Evolutionary conservation across 768 basidiomycete species (phyloP).

Genomic region (Cantharellus cinnabarinus): DNA sequence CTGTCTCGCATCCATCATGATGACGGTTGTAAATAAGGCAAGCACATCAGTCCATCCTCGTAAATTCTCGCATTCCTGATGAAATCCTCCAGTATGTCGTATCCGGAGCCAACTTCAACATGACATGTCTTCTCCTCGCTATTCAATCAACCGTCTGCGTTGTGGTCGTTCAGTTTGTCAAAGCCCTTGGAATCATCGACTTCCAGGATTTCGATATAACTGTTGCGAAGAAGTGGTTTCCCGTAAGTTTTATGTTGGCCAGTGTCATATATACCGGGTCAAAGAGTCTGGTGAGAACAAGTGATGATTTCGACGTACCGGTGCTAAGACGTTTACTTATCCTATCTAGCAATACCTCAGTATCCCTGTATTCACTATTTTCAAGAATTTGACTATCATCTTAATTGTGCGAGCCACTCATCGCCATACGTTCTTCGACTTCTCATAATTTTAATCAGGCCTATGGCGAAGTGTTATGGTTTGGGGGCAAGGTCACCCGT

Average conservation of each 20-base stretch:
- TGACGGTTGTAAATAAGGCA: constrained; percentile 97
- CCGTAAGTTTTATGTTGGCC: constrained; percentile 80
- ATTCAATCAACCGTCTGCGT: constrained; percentile 85
- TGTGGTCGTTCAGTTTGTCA: constrained; percentile 49
- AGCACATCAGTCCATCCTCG: constrained; percentile 7
- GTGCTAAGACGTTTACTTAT: neutral
- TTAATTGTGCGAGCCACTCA: constrained; percentile 46
- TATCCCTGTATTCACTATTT: constrained; percentile 97
- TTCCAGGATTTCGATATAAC: constrained; percentile 65
- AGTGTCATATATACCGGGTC: constrained; percentile 94
- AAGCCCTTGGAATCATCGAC: constrained; percentile 56
- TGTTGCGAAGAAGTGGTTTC: constrained; percentile 87
- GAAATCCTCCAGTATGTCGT: constrained; percentile 56
- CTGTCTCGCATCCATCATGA: constrained; percentile 80
- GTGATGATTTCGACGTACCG: constrained; percentile 2
- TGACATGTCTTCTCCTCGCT: constrained; percentile 87
- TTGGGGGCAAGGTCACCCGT: constrained; percentile 70
- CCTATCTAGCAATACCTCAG: constrained; percentile 74
- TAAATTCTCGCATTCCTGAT: neutral
- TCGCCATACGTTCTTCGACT: constrained; percentile 2
- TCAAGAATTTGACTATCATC: constrained; percentile 99
- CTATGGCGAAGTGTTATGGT: constrained; percentile 95
- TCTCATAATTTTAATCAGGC: constrained; percentile 30
- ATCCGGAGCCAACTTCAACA: constrained; percentile 79
- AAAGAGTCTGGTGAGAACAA: constrained; percentile 66